These are phyloP conservation scores for Pyrenochaeta sp. DNA, from an alignment of 2,329 filamentous ascomycete species.

Conservation along the genomic window DNA sequence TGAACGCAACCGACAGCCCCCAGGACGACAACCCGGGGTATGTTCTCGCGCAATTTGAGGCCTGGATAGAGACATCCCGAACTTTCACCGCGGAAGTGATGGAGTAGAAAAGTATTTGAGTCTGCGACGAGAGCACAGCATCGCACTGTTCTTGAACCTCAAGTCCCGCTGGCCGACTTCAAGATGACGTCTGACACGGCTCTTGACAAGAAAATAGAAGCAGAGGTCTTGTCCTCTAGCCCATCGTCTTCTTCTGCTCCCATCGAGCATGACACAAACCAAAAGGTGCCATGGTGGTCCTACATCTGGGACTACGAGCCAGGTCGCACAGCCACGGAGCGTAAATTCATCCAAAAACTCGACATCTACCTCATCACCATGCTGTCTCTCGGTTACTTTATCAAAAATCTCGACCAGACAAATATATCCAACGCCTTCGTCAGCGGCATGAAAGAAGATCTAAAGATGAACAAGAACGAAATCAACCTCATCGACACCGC, in stretches of 20 bases:
- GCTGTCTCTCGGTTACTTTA: slow-evolving; percentile 30
- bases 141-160: not conserved
- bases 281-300: slow-evolving; percentile 31
- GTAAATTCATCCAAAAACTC: slow-evolving; percentile 29
- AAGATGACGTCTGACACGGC: not conserved
- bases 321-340: slow-evolving; percentile 26
- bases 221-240: not conserved
- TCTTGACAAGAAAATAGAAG: slow-evolving; percentile 3
- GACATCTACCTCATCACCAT: slow-evolving; percentile 31
- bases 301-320: slow-evolving; percentile 40
- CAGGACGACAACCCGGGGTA: not conserved
- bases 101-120: not conserved
- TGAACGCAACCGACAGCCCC: not conserved
- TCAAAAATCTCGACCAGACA: slow-evolving; percentile 35
- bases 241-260: not conserved
- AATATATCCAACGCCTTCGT: slow-evolving; percentile 37
- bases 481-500: slow-evolving; percentile 29
- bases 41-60: slow-evolving; percentile 19
- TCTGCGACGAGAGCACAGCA: not conserved
- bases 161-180: not conserved
- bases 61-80: slow-evolving; percentile 17
- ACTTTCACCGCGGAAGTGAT: not conserved
- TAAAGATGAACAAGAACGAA: slow-evolving; percentile 30
- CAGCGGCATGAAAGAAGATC: slow-evolving; percentile 36
- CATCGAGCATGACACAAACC: slow-evolving; percentile 1